phyloP scores from a whole-genome alignment of 2,329 filamentous ascomycete genomes.

The Colletotrichum melonis region DNA sequence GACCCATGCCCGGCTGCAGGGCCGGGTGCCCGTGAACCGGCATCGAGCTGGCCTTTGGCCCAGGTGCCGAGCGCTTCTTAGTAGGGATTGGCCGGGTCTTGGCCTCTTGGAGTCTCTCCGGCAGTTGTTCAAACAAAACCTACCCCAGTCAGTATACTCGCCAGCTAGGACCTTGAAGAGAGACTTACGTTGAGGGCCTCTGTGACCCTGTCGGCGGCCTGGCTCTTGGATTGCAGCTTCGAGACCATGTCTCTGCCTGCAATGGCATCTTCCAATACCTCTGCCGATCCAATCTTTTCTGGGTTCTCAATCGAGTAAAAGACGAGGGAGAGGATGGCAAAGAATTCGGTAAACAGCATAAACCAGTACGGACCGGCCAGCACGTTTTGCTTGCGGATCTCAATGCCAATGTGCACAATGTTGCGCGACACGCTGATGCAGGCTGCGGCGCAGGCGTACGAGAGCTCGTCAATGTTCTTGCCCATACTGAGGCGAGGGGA shows the following conservation, averaged over 20 bases:
- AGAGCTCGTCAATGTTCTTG: slow-evolving; percentile 76
- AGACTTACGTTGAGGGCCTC: slow-evolving; percentile 77
- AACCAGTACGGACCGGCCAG: slow-evolving; percentile 91
- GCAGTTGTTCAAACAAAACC: slow-evolving; percentile 86
- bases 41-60: slow-evolving; percentile 48
- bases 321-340: slow-evolving; percentile 81
- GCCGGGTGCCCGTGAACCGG: slow-evolving; percentile 43
- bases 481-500: slow-evolving; percentile 70
- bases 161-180: not conserved
- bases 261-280: slow-evolving; percentile 86
- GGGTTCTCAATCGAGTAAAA: slow-evolving; percentile 87
- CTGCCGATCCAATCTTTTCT: slow-evolving; percentile 77
- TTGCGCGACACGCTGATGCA: slow-evolving; percentile 74
- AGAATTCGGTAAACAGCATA: slow-evolving; percentile 86
- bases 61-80: slow-evolving; percentile 69
- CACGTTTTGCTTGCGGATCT: slow-evolving; percentile 80
- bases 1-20: slow-evolving; percentile 46
- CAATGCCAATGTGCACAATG: slow-evolving; percentile 82
- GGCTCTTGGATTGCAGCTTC: slow-evolving; percentile 82
- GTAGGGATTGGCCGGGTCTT: slow-evolving; percentile 53
- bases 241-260: slow-evolving; percentile 87
- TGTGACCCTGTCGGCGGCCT: slow-evolving; percentile 90
- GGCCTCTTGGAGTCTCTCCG: slow-evolving; percentile 73
- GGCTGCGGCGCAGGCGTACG: slow-evolving; percentile 77
- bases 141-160: slow-evolving; percentile 46